A percentile compares a stretch with the other conserved stretches of the same genome.
Conservation (phyloP, 208 protist species). For the Trypanosoma theileri region DNA sequence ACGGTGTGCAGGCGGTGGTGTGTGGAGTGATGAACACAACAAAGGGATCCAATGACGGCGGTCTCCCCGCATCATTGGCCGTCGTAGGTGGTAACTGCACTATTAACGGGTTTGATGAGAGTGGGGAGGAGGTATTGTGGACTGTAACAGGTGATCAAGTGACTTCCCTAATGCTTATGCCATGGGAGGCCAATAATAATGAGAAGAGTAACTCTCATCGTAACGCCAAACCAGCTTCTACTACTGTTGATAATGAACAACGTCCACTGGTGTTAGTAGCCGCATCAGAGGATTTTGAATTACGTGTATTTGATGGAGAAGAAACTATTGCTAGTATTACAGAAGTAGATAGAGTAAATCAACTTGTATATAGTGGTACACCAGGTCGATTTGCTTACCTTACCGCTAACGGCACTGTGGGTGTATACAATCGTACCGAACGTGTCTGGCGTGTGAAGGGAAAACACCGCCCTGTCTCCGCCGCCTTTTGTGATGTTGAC, state of each 20-base stretch:
- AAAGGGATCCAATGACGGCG: constrained; percentile 3
- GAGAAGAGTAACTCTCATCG: background rate
- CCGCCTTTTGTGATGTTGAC: constrained; percentile 92
- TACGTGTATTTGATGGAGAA: constrained; percentile 91
- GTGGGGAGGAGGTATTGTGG: constrained; percentile 91
- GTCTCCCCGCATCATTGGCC: constrained; percentile 40
- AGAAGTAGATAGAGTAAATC: constrained; percentile 82
- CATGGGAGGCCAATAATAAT: constrained; percentile 34
- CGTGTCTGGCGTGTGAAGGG: constrained; percentile 90
- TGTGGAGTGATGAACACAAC: constrained; percentile 59
- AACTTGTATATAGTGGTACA: constrained; percentile 42
- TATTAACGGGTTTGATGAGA: constrained; percentile 91
- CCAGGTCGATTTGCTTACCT: constrained; percentile 86
- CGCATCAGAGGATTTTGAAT: constrained; percentile 93
- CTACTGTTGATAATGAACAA: constrained; percentile 8
- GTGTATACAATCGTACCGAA: constrained; percentile 82
- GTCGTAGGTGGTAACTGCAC: constrained; percentile 95
- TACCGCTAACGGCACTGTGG: constrained; percentile 92
- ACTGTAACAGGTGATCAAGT: constrained; percentile 95
- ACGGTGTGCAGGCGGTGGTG: constrained; percentile 87
- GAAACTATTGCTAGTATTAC: constrained; percentile 78
- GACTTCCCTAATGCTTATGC: constrained; percentile 76
- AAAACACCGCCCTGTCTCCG: constrained; percentile 69
- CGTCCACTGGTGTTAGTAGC: constrained; percentile 69
- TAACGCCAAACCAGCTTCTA: background rate